phyloP scores from a whole-genome alignment of 2,329 filamentous ascomycete genomes.

The Mollisiaceae sp. region DNA sequence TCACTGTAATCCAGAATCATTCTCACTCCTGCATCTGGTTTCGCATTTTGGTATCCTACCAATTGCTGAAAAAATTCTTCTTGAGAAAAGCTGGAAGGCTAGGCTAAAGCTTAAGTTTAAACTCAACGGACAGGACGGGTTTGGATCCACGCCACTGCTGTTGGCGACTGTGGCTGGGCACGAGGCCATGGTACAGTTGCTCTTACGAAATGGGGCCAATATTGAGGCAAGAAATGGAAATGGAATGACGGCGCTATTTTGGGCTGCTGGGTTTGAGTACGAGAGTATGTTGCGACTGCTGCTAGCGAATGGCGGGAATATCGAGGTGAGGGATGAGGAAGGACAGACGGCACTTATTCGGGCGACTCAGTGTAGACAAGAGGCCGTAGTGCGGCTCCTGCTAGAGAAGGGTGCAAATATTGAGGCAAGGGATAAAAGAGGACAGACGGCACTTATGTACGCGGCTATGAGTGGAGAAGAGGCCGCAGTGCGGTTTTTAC shows the following conservation, averaged over 20 bases:
- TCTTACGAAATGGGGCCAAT: conserved; percentile 29
- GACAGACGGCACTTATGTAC: too few relatives aligned
- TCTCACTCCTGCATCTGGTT: conserved; percentile 28
- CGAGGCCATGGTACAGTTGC: conserved; percentile 16
- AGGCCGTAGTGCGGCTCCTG: not conserved
- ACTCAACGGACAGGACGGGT: conserved; percentile 11
- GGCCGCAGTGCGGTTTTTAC: too few relatives aligned
- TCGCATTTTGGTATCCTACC: conserved; percentile 25
- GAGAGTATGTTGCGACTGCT: too few relatives aligned
- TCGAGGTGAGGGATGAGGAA: not conserved
- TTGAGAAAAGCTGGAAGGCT: conserved; percentile 5
- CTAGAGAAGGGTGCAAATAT: not conserved
- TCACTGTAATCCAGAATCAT: conserved; percentile 22
- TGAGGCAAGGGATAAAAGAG: too few relatives aligned
- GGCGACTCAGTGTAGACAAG: not conserved
- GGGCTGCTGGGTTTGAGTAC: not conserved
- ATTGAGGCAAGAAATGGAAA: conserved; percentile 36
- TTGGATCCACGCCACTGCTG: conserved; percentile 14
- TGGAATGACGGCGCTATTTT: conserved; percentile 16
- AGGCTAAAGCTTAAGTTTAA: not conserved
- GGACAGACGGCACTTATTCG: not conserved
- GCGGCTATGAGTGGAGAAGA: too few relatives aligned
- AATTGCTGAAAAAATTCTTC: conserved; percentile 23
- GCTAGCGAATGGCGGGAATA: not conserved
- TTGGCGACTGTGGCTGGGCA: conserved; percentile 15